Conservation (phyloP, 2,329 filamentous ascomycete species). For the Aureobasidium sp. region DNA sequence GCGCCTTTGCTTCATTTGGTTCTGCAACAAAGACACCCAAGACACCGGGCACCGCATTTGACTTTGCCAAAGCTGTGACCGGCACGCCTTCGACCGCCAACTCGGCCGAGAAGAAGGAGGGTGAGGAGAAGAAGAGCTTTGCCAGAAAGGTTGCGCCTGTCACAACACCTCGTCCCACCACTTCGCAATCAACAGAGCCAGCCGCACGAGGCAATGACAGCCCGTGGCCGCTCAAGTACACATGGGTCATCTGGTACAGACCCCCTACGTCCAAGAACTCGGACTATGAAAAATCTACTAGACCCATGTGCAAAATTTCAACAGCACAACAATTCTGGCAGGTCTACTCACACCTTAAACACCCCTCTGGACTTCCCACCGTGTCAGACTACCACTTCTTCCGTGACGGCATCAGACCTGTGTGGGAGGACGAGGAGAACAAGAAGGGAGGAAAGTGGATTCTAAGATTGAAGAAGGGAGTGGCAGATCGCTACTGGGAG, state of each 20-base stretch:
- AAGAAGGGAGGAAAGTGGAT: constrained; percentile 97
- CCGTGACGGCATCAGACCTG: constrained; percentile 89
- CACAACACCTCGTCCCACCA: constrained; percentile 11
- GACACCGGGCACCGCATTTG: constrained; percentile 71
- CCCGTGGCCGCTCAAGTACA: constrained; percentile 61
- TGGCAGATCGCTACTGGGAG: constrained; percentile 96
- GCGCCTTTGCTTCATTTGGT: constrained; percentile 94
- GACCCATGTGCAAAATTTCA: constrained; percentile 72
- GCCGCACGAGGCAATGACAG: constrained; percentile 32
- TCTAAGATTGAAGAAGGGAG: constrained; percentile 91
- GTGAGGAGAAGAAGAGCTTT: constrained; percentile 35
- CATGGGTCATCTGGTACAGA: constrained; percentile 96
- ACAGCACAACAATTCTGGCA: constrained; percentile 88
- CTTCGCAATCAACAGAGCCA: constrained; percentile 20
- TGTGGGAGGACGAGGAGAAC: constrained; percentile 98
- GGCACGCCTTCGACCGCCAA: constrained; percentile 42
- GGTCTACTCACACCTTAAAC: constrained; percentile 82
- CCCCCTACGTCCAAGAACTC: constrained; percentile 95
- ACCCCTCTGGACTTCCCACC: constrained; percentile 77
- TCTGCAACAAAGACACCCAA: constrained; percentile 78
- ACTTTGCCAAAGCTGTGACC: constrained; percentile 56
- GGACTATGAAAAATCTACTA: constrained; percentile 95
- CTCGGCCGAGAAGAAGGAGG: constrained; percentile 57
- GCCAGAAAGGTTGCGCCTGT: constrained; percentile 16
- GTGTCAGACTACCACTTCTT: constrained; percentile 98